Evolutionary conservation across 495 filamentous ascomycete species (phyloP), one percentile per base, ranked within the genome.

Genomic region (Glutinoglossum americanum): DNA sequence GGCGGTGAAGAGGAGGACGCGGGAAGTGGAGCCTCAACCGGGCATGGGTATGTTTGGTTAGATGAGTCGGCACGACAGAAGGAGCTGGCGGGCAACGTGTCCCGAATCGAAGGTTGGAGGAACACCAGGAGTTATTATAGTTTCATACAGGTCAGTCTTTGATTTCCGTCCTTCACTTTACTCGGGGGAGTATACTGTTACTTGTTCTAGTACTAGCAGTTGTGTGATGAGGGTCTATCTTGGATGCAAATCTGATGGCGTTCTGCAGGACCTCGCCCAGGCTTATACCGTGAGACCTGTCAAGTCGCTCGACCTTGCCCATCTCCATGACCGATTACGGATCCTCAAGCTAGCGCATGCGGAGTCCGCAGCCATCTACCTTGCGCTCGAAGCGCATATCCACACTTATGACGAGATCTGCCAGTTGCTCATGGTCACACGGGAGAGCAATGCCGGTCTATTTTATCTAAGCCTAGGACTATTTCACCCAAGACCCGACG

Each of bases 11-110:
- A 87, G 60, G 76, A 78, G 54, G 79, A 81, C 51, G 81, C 84
- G 37, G 76, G 80, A 21, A 76, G 75, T 26, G 68, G 72, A 51
- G 69, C 74, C 37, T 71, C 85, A 13, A 71, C 74, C 26, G 88
- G 92, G 2, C 92, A 99, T 67, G 92, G 92, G 32, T 95, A 93
- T 64, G 89, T 99, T 7, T 99, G 93, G 93, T 68, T 79, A 7
- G 85, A 94, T 66, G 87, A 94, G 51, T 67, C 69, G 10, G 73
- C 81, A n/a, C 87, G 85, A 67, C 78, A 83, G 62, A 80, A 80
- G 54, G 93, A 97, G 69, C 75, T 99, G 26, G 81, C 85, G 7
- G 90, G 86, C 1, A 94, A 90, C 30, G 87, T 93, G 33, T 84
- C 83, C 57, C 74, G 92, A 45, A 94, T 99, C 48, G 93, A 97